Conservation (phyloP, 345 rosid genomes). For the Citrus cavaleriei region DNA sequence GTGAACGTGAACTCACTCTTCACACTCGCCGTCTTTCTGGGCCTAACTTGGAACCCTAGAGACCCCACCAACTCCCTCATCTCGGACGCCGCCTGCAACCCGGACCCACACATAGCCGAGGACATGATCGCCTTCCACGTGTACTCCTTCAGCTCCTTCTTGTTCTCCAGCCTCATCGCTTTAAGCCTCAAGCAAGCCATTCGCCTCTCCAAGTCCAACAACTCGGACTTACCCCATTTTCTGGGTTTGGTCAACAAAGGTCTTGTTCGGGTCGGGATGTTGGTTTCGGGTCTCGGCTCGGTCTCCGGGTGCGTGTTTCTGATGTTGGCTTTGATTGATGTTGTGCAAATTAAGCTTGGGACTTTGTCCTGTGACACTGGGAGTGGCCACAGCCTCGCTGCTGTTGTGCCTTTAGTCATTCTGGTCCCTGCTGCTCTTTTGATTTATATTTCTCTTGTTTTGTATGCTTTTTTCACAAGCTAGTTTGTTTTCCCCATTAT, state of each 20-base stretch:
- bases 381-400: slow-evolving; percentile 58
- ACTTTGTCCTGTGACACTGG: slow-evolving; percentile 64
- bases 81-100: slow-evolving; percentile 38
- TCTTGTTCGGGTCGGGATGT: slow-evolving; percentile 69
- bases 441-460: slow-evolving; percentile 47
- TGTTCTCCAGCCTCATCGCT: slow-evolving; percentile 81
- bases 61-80: slow-evolving; percentile 44
- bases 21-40: slow-evolving; percentile 87
- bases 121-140: slow-evolving; percentile 78
- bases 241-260: slow-evolving; percentile 41
- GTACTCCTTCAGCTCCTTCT: slow-evolving; percentile 75
- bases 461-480: slow-evolving; percentile 65
- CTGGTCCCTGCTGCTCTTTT: slow-evolving; percentile 58
- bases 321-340: slow-evolving; percentile 76
- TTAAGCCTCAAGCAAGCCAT: slow-evolving; percentile 83
- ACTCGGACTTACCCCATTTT: slow-evolving; percentile 15
- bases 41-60: slow-evolving; percentile 69
- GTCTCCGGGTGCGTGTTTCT: slow-evolving; percentile 59
- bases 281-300: slow-evolving; percentile 71
- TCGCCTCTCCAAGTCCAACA: slow-evolving; percentile 35
- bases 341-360: slow-evolving; percentile 82
- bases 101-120: slow-evolving; percentile 40
- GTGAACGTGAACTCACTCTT: slow-evolving; percentile 88
- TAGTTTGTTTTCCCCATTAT: background rate
- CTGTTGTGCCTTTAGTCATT: slow-evolving; percentile 68